Conservation (phyloP, 495 filamentous ascomycete species). For the Endocarpon pusillum region DNA sequence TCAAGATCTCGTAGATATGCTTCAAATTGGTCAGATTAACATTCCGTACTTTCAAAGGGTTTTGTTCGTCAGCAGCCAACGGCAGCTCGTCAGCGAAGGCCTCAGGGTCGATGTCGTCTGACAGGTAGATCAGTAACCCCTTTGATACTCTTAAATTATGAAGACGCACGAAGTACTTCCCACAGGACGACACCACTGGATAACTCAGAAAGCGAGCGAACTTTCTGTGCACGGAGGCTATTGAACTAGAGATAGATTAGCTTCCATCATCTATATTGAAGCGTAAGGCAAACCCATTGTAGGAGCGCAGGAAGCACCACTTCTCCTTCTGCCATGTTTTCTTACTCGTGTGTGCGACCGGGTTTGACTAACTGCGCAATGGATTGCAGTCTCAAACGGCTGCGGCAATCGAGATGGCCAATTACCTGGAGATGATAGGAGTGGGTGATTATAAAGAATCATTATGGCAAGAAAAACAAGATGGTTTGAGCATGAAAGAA, state of each 20-base stretch:
- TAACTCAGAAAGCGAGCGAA: slow-evolving; percentile 41
- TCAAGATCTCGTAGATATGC: slow-evolving; percentile 46
- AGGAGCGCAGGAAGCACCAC: slow-evolving; percentile 32
- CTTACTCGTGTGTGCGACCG: too few relatives aligned
- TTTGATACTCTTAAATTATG: slow-evolving; percentile 4
- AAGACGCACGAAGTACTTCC: slow-evolving; percentile 36
- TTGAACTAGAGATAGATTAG: too few relatives aligned
- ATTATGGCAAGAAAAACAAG: too few relatives aligned
- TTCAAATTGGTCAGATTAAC: slow-evolving; percentile 45
- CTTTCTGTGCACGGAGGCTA: slow-evolving; percentile 30
- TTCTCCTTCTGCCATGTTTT: slow-evolving; percentile 29
- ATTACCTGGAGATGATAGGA: slow-evolving; percentile 7
- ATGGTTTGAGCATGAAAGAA: too few relatives aligned
- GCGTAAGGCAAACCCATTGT: too few relatives aligned
- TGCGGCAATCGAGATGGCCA: too few relatives aligned
- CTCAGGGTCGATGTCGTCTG: slow-evolving; percentile 46
- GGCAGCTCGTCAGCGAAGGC: slow-evolving; percentile 50
- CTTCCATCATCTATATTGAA: too few relatives aligned
- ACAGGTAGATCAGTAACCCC: too few relatives aligned
- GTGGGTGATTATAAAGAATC: too few relatives aligned
- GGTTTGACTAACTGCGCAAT: slow-evolving; percentile 1
- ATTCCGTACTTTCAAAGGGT: slow-evolving; percentile 31
- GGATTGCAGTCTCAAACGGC: too few relatives aligned
- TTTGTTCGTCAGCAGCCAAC: too few relatives aligned
- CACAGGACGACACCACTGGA: slow-evolving; percentile 59